Evolutionary conservation across 495 filamentous ascomycete species (phyloP), one percentile per base, ranked within the genome.

Genomic region (Astrocystis sublimbata): DNA sequence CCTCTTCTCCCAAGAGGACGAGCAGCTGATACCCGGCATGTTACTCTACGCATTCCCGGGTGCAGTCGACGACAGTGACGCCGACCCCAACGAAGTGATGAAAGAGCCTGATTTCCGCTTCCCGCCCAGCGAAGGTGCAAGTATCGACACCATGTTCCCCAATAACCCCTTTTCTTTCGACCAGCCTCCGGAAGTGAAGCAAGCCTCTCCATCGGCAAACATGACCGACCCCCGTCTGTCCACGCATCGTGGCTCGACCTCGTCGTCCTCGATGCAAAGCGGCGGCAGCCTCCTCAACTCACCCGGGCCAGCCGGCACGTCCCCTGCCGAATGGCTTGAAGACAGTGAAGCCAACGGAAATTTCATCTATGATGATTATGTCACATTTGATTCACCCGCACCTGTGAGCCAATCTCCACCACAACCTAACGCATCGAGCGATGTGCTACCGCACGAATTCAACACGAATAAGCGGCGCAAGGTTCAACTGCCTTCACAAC

Each of bases 311-410:
- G 46, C 47, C 28, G 50, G 40, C 24, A 38, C 47, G 15, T 61
- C 59, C 30, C 40, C 50, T 38, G 12, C 15, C 15, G 41, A 46
- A 30, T 62, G 50, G 47, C 21, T 60, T 21, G 67, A 65, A 36
- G 56, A 67, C 35, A 10, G 33, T 21, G 49, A 26, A n/a, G 47
- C 40, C 28, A 31, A 45, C 53, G 47, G 53, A 30, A 51, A 46
- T 40, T 46, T 47, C 55, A 63, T 65, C 33, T 64, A 63, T 41
- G 58, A 61, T 21, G 66, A 71, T 89, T 65, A 89, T 91, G 68
- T 86, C 88, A 28, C 88, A 86, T 64, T 86, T 0, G 87, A 90
- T 13, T 85, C 78, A 65, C 81, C 30, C 73, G 85, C 65, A 41
- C 63, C 15, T 21, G 1, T 58, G 9, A 69, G 46, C 28, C 50